Conservation (phyloP, 2,329 filamentous ascomycete species). For the Penicillium sp. region DNA sequence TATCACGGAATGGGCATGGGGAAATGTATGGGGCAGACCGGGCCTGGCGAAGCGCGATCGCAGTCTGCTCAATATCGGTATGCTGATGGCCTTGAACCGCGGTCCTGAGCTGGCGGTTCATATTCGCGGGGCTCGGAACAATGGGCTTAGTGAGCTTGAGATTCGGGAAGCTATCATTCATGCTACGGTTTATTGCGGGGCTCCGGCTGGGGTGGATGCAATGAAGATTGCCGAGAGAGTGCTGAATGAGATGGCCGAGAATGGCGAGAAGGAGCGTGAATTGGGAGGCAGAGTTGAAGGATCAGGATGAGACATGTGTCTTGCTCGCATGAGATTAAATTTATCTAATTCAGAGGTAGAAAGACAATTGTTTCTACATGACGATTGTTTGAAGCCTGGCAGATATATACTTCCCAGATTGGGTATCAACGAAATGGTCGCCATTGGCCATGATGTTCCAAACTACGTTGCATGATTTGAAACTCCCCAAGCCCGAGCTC, state of each 20-base stretch:
- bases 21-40: constrained; percentile 61
- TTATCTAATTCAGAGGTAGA: too few relatives aligned
- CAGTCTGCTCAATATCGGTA: constrained; percentile 62
- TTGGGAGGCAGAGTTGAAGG: constrained; percentile 2
- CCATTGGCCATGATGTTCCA: too few relatives aligned
- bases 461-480: too few relatives aligned
- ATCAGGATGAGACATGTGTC: background rate
- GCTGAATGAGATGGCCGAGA: constrained; percentile 13
- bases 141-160: constrained; percentile 61
- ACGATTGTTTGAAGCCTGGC: too few relatives aligned
- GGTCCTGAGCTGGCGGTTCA: constrained; percentile 60
- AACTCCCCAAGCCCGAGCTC: too few relatives aligned
- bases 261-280: constrained; percentile 7
- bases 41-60: constrained; percentile 62
- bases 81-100: constrained; percentile 62
- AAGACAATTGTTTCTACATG: too few relatives aligned
- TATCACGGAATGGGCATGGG: constrained; percentile 65
- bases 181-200: constrained; percentile 52
- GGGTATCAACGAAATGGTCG: too few relatives aligned
- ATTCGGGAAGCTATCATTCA: constrained; percentile 59
- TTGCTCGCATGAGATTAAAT: too few relatives aligned
- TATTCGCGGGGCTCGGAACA: constrained; percentile 61
- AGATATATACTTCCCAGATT: too few relatives aligned
- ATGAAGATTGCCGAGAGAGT: constrained; percentile 46
- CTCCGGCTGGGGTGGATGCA: constrained; percentile 55